Evolutionary conservation across 306 rosid species (phyloP).

Genomic region (Cyclanthera cordifolia): DNA sequence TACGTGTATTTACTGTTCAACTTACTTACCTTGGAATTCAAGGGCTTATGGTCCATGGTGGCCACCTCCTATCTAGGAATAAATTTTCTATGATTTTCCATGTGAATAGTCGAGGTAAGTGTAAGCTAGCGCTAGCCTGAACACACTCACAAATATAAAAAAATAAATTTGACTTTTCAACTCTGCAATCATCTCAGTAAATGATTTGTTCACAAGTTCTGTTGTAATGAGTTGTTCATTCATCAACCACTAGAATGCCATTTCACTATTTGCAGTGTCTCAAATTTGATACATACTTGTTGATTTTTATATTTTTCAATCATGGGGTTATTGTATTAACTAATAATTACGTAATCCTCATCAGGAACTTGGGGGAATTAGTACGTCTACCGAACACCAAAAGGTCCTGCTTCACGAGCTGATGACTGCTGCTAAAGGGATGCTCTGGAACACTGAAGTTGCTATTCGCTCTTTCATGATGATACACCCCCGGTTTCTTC

Average conservation of each 20-base stretch:
- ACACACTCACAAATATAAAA: no score
- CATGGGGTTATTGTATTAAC: neutral
- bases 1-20: no score
- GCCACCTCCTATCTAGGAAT: no score
- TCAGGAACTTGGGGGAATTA: conserved; percentile 93
- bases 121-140: no score
- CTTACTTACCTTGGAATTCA: no score
- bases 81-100: no score
- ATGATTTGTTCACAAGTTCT: neutral
- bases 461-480: conserved; percentile 93
- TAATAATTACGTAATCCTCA: neutral
- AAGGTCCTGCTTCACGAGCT: conserved; percentile 57
- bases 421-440: conserved; percentile 64
- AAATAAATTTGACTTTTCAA: neutral
- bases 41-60: no score
- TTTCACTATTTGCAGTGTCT: neutral
- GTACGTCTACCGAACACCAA: conserved; percentile 76
- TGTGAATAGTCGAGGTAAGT: no score
- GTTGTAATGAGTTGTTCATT: neutral
- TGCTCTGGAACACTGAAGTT: conserved; percentile 80
- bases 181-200: neutral
- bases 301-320: neutral
- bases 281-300: neutral
- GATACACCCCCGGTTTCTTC: conserved; percentile 73
- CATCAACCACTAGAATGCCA: neutral